Conservation (phyloP, 176 grass and related monocot species). For the Oropetium thomaeum region DNA sequence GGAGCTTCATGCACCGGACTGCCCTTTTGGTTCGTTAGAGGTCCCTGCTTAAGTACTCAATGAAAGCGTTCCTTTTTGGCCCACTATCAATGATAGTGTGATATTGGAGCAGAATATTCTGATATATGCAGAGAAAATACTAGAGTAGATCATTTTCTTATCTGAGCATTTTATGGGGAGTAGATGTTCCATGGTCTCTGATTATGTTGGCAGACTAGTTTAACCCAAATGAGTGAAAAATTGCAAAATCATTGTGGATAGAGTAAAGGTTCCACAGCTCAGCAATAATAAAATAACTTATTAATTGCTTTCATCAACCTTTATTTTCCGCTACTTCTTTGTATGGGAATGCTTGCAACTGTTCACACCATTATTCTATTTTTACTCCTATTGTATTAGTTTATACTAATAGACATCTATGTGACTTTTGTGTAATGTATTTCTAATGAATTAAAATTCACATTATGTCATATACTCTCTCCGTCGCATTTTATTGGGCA, state of each 20-base stretch:
- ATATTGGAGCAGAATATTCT: not conserved
- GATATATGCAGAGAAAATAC: not conserved
- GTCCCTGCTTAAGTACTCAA: not conserved
- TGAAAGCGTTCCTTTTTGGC: not conserved
- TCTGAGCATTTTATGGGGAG: not conserved
- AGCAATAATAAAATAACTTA: not conserved
- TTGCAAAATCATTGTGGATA: too few relatives aligned
- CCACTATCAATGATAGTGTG: not conserved
- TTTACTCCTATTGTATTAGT: not conserved
- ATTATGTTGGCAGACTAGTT: too few relatives aligned
- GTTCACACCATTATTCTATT: not conserved
- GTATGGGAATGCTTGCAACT: not conserved
- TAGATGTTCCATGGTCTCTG: not conserved
- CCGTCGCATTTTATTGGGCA: too few relatives aligned
- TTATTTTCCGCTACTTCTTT: not conserved
- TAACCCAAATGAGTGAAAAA: too few relatives aligned
- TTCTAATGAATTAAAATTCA: not conserved
- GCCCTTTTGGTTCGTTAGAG: too few relatives aligned
- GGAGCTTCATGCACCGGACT: too few relatives aligned
- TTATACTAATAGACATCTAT: not conserved
- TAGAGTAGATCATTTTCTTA: not conserved
- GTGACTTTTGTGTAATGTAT: not conserved
- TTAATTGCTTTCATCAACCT: not conserved
- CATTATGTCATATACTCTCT: not conserved
- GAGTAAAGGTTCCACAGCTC: not conserved